Evolutionary conservation across 148 eudicot genomes (phyloP), one percentile per base, ranked within the genome.

Genomic region (Cornus florida): DNA sequence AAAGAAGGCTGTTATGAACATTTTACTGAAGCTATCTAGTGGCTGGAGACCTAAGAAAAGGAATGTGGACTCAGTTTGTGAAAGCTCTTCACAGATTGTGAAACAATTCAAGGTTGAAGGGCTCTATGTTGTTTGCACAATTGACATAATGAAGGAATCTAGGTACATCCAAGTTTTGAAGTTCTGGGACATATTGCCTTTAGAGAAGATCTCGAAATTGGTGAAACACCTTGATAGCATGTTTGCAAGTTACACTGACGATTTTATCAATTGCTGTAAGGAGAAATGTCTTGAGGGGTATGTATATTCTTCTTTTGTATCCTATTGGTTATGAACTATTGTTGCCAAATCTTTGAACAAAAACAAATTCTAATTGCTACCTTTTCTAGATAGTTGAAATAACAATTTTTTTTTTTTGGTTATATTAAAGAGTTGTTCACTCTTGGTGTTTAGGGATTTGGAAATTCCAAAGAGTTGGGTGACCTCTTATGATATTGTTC

Each of bases 21-120:
- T 90, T 35, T 82, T 90, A 64, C 81, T 84, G 57, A 88, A 84
- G 76, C 78, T 90, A 14, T 87, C 91, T 48, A 82, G 80, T 73
- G 93, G 93, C 11, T 90, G 93, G 93, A 80, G 91, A 65, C 93
- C 91, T 8, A 84, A 80, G 83, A 86, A 81, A 69, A 23, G 80
- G 75, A 86, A 64, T 71, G 79, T 80, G 78, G 90, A 87, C 62
- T 78, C 77, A 3, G 78, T 60, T 19, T 86, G 88, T 69, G 87
- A 90, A 31, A 86, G 82, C 71, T 70, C 81, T 23, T 72, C 82
- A 6, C 83, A 83, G 20, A 86, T 90, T 11, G 79, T 88, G 7
- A 88, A 88, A 65, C 86, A 87, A 33, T 86, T 86, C 84, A 89
- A 85, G 80, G 90, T 90, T 82, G 92, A 88, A 68, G 83, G 82